Evolutionary conservation across 805 yeast species (phyloP).

Genomic region (Metschnikowia rubicola): DNA sequence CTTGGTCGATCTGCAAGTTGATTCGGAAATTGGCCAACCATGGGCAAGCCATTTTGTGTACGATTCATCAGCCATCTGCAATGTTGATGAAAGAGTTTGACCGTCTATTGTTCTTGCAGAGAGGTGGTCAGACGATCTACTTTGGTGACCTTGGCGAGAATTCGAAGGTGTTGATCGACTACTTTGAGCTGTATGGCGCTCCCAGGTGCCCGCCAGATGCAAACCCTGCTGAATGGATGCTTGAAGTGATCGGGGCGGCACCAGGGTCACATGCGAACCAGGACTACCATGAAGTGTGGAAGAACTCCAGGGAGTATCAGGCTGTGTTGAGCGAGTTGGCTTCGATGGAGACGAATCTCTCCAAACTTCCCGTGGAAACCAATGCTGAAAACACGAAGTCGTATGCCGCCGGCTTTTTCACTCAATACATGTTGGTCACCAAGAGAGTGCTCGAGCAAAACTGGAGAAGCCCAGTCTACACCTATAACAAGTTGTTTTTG

Average conservation of each 20-base stretch:
- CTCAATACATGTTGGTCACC: constrained; percentile 44
- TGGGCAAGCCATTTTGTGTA: constrained; percentile 55
- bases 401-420: constrained; percentile 37
- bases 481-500: constrained; percentile 57
- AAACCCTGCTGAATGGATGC: constrained; percentile 15
- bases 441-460: constrained; percentile 32
- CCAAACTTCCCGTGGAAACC: constrained; percentile 12
- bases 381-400: constrained; percentile 22
- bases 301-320: constrained; percentile 22
- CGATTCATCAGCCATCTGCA: constrained; percentile 52
- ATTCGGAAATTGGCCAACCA: constrained; percentile 46
- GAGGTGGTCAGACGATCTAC: constrained; percentile 15
- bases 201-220: constrained; percentile 4
- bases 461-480: constrained; percentile 60
- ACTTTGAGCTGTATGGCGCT: constrained; percentile 12
- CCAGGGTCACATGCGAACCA: constrained; percentile 7
- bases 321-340: constrained; percentile 62
- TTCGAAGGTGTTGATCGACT: constrained; percentile 6
- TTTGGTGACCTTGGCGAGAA: constrained; percentile 11
- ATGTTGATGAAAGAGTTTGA: constrained; percentile 49
- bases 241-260: constrained; percentile 14
- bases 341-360: constrained; percentile 50
- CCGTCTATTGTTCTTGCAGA: constrained; percentile 50
- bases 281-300: constrained; percentile 12
- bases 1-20: constrained; percentile 54